Evolutionary conservation across 2,329 filamentous ascomycete species (phyloP), one percentile per base, ranked within the genome.

Genomic region (Phyllosticta paracitricarpa): DNA sequence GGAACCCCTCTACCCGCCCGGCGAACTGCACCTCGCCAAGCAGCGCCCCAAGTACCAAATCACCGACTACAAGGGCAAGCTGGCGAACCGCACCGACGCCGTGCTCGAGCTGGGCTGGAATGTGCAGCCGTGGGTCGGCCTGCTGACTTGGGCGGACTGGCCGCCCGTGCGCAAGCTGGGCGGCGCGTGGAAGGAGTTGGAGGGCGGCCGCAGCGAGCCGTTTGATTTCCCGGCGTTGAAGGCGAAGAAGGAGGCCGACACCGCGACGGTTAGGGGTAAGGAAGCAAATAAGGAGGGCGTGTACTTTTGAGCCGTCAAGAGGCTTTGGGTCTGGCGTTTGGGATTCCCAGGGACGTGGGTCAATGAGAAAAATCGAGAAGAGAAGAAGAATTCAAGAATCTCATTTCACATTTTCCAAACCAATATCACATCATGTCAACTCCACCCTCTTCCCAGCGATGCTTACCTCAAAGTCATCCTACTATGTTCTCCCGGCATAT

Each of bases 31-130:
- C 62, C 81, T 97, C 66, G 85, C 86, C 71, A 92, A 92, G 74
- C 90, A 96, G 74, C 88, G 87, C 71, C 89, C 92, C 2, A 99
- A 99, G 76, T 99, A 99, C 80, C 91, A 96, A 72, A 94, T 99
- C 76, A 96, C 92, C 4, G 91, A 97, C 73, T 89, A 93, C 10
- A 83, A 82, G 10, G 89, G 92, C 64, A 86, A 86, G 73, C 81
- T 97, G 66, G 89, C 89, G 54, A 82, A 88, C 69, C 80, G 85
- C 56, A 78, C 82, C 57, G 86, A 94, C 72, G 90, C 93, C 61
- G 86, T 84, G 30, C 79, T 99, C 64, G 85, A 87, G 68, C 79
- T 97, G 59, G 88, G 94, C 71, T 99, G 96, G 85, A 97, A 97
- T 76, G 89, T 97, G 63, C 94, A 99, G 80, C 94, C 94, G 33